Base-by-base conservation (phyloP, 257 asterid genomes). In the Primulina tabacum region DNA sequence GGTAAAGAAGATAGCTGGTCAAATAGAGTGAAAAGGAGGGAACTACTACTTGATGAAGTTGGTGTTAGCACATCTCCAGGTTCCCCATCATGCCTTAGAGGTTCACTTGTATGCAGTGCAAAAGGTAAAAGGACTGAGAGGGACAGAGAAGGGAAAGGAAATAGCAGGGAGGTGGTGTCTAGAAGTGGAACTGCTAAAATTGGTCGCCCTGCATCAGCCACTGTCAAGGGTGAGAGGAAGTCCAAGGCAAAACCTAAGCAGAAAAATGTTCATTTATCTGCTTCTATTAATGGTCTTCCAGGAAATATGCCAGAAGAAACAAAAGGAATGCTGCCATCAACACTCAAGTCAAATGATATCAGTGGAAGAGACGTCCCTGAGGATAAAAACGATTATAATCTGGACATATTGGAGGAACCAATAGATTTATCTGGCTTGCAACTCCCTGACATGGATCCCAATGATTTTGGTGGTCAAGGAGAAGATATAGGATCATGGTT, bases 81-180 rank as follows among this genome's bases (percentile, higher is more conserved):
- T 69, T 74, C 71, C 58, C 69, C 84, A 71, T 75, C 90, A 62
- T 89, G 89, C 65, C 75, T 84, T 79, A 89, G 86, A 56, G 85
- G 81, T 77, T 84, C 95, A 62, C 87, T 86, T 76, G 68, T 86
- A 63, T 81, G 90, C 89, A 82, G 83, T 82, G 85, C 92, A 20
- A 92, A 88, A 80, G 98, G 97, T 52, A 92, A 89, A 78, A 81
- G 98, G 84, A 92, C 96, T 64, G 98, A 84, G 79, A 86, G 95
- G 75, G 88, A 83, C 57, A 80, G 89, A 70, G 98, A 87, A 73
- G 96, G 98, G 62, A 89, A 90, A 78, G 96, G 96, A 56, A 83
- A 75, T 75, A 80, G 73, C 73, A 82, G 90, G 77, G 95, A 84
- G 76, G 79, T 69, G 61, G 40, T 82, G 76, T 85, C 91, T 66